Evolutionary conservation across 73 alveolate species (phyloP), one percentile per base, ranked within the genome.

Genomic region (Paramecium primaurelia): DNA sequence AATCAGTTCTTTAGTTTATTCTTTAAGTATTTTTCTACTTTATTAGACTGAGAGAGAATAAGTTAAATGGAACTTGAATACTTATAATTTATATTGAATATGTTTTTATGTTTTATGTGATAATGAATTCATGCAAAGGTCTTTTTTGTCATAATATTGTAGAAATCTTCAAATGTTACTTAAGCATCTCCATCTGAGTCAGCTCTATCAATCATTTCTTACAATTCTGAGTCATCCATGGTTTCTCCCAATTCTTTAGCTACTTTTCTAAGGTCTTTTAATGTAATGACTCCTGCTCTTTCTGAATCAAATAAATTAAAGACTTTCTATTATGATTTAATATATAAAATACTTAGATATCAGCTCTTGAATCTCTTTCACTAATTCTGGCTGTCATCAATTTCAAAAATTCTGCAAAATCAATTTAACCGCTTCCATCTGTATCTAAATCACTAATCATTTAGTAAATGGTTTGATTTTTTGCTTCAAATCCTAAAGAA

Each of bases 371-470:
- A 86, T 95, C 98, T 40, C 77, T 93, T 86, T 97, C 97, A 25
- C 97, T 96, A 85, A 97, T 94, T 87, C 96, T 94, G 25, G 98
- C 98, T 36, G 98, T 94, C 92, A 97, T 92, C 49, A 95, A 95
- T 47, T 95, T 94, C 69, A 97, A 92, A 96, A 97, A 97, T 85
- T 97, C 97, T 32, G 96, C 97, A 71, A 95, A 96, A 86, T 96
- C 96, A 77, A 97, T 95, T 40, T 98, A 98, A 59, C 99, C 98
- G 51, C 93, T 87, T 42, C 73, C 96, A 22, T 86, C 86, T 34
- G 96, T 93, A 85, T 97, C 99, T 38, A 97, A 92, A 86, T 97
- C 99, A 58, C 97, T 97, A 58, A 97, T 95, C 97, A 97, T 96
- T 64, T 94, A 86, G 92, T 92, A 97, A 73, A 97, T 97, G 20